Conservation (phyloP, 108 stramenopile species). For the Fistulifera solaris region DNA sequence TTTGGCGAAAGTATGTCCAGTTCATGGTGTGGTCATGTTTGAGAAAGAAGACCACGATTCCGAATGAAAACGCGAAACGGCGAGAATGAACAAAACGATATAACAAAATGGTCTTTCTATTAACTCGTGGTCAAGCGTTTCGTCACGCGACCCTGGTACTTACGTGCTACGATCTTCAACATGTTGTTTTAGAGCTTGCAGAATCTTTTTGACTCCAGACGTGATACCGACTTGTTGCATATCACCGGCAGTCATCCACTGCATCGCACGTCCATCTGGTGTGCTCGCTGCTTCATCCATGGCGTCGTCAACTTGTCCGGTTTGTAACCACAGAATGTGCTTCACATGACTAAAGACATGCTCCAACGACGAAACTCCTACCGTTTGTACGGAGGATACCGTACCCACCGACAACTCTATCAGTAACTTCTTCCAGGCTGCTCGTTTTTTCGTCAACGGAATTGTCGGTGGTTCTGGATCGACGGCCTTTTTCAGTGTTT, state of each 20-base stretch:
- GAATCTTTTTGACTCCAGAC: slow-evolving; percentile 69
- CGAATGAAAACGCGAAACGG: too few relatives aligned
- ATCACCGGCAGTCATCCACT: slow-evolving; percentile 69
- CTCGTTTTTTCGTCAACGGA: too few relatives aligned
- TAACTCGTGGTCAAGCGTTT: too few relatives aligned
- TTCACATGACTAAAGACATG: slow-evolving; percentile 79
- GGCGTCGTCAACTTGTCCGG: slow-evolving; percentile 6
- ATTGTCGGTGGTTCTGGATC: slow-evolving; percentile 8
- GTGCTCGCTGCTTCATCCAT: slow-evolving; percentile 27
- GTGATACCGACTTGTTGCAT: slow-evolving; percentile 72
- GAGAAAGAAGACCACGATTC: too few relatives aligned
- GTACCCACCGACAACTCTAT: slow-evolving; percentile 9
- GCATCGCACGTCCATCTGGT: slow-evolving; percentile 34
- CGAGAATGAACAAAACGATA: too few relatives aligned
- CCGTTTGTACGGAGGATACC: too few relatives aligned
- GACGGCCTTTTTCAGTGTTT: slow-evolving; percentile 14
- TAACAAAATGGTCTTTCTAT: too few relatives aligned
- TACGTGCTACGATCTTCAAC: too few relatives aligned
- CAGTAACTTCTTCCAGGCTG: slow-evolving; percentile 25
- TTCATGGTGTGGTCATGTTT: too few relatives aligned
- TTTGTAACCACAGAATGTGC: slow-evolving; percentile 67
- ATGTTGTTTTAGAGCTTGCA: slow-evolving; percentile 25
- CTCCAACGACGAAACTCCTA: slow-evolving; percentile 29
- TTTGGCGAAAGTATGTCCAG: too few relatives aligned
- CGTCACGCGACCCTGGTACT: too few relatives aligned